phyloP scores from a whole-genome alignment of 2,329 filamentous ascomycete genomes.

The Tolypocladium amazonense region DNA sequence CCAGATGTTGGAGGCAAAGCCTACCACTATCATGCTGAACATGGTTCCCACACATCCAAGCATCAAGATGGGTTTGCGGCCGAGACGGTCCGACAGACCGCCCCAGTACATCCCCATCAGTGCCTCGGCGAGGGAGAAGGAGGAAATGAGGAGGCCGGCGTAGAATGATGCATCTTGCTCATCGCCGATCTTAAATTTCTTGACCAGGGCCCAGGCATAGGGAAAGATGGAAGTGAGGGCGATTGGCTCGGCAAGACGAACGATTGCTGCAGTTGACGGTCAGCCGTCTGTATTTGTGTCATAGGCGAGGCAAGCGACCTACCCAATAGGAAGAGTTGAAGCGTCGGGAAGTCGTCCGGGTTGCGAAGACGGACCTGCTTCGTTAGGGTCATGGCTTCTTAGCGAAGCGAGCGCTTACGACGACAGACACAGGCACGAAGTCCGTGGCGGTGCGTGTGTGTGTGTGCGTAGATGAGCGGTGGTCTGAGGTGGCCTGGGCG shows the following conservation, averaged over 20 bases:
- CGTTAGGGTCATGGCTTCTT: constrained; percentile 40
- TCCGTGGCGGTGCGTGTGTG: constrained; percentile 10
- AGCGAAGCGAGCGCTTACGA: constrained; percentile 32
- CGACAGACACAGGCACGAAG: constrained; percentile 26
- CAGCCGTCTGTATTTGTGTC: constrained; percentile 5
- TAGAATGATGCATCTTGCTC: constrained; percentile 75
- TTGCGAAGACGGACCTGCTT: constrained; percentile 42
- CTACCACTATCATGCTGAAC: constrained; percentile 72
- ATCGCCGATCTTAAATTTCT: constrained; percentile 61
- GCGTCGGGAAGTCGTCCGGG: constrained; percentile 66
- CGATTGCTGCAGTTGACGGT: constrained; percentile 54
- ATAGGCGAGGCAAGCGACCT: constrained; percentile 20
- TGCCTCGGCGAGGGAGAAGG: constrained; percentile 74
- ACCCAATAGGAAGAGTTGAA: constrained; percentile 81
- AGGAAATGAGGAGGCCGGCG: constrained; percentile 76
- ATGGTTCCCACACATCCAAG: constrained; percentile 75
- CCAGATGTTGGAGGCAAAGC: constrained; percentile 76
- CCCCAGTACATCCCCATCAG: constrained; percentile 86
- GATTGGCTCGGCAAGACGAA: constrained; percentile 85
- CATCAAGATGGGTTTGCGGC: constrained; percentile 76
- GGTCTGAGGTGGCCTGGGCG: background rate
- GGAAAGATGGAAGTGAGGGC: constrained; percentile 89
- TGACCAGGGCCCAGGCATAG: constrained; percentile 78
- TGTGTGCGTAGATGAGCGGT: constrained; percentile 7
- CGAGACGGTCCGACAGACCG: constrained; percentile 66